phyloP scores from a whole-genome alignment of 495 filamentous ascomycete genomes.

The Mycothermus thermophilus region DNA sequence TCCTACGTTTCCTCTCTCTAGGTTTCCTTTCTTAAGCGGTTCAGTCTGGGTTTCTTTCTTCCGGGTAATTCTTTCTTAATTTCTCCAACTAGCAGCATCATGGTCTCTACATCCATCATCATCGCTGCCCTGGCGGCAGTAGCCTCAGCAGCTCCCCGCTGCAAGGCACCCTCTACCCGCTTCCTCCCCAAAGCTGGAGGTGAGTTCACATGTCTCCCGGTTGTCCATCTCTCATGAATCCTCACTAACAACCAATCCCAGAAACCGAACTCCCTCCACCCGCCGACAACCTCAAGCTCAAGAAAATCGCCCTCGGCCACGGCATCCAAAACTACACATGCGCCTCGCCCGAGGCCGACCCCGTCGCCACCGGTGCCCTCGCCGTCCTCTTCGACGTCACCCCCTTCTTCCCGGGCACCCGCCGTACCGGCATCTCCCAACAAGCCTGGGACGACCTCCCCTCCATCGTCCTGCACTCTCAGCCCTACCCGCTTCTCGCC shows the following conservation, averaged over 20 bases:
- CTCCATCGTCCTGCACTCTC: slow-evolving; percentile 18
- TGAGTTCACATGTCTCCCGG: too few species aligned
- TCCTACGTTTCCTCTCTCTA: slow-evolving; percentile 1
- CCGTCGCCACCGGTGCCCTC: slow-evolving; percentile 42
- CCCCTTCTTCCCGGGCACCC: slow-evolving; percentile 29
- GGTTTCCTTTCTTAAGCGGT: slow-evolving; percentile 1
- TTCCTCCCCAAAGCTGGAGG: slow-evolving; percentile 16
- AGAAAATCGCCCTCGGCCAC: slow-evolving; percentile 52
- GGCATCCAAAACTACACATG: slow-evolving; percentile 75
- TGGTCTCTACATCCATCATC: slow-evolving; percentile 17
- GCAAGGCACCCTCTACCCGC: slow-evolving; percentile 5
- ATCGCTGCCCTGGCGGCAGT: slow-evolving; percentile 15
- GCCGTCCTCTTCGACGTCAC: slow-evolving; percentile 54
- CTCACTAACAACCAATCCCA: too few species aligned
- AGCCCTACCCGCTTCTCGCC: slow-evolving; percentile 25
- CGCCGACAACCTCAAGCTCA: slow-evolving; percentile 32
- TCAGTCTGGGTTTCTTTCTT: too few species aligned
- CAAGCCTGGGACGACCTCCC: slow-evolving; percentile 20
- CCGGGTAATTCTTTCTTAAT: slow-evolving; percentile 1
- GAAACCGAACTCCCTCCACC: slow-evolving; percentile 34
- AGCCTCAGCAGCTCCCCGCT: slow-evolving; percentile 12
- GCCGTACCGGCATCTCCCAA: slow-evolving; percentile 13
- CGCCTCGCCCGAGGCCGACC: slow-evolving; percentile 8
- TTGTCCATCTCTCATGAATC: too few species aligned
- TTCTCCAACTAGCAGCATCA: slow-evolving; percentile 2